phyloP scores from a whole-genome alignment of 805 yeast species.

The Sungouiozyma ichnusensis region DNA sequence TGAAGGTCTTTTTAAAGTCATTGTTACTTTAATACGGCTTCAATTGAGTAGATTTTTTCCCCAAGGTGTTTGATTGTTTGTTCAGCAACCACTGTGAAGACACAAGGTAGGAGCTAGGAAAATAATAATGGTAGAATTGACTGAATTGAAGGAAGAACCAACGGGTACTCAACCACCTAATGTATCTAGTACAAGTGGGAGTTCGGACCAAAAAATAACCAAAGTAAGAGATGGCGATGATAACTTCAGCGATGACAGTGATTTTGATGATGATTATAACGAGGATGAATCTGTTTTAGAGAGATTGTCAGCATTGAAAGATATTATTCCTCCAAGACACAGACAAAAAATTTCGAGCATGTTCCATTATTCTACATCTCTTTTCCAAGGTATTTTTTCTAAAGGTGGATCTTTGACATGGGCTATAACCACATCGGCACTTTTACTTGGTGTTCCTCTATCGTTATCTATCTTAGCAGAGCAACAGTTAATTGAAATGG shows the following conservation, averaged over 20 bases:
- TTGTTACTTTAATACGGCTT: not conserved
- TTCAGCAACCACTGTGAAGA: too few species aligned
- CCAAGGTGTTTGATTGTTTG: too few species aligned
- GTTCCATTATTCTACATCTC: constrained; percentile 28
- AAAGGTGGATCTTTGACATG: constrained; percentile 73
- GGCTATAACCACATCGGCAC: constrained; percentile 72
- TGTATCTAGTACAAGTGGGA: constrained; percentile 38
- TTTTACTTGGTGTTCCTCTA: constrained; percentile 86
- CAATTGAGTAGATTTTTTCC: not conserved
- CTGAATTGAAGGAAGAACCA: constrained; percentile 26
- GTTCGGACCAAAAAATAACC: constrained; percentile 44
- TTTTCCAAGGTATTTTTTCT: constrained; percentile 38
- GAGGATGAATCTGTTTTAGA: constrained; percentile 78
- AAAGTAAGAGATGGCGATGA: constrained; percentile 29
- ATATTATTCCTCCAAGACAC: constrained; percentile 81
- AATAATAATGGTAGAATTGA: constrained; percentile 30
- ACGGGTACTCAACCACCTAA: constrained; percentile 11
- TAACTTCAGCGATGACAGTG: constrained; percentile 41
- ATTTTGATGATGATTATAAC: constrained; percentile 53
- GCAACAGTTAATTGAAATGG: constrained; percentile 89
- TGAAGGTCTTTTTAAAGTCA: not conserved
- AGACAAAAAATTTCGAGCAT: constrained; percentile 40
- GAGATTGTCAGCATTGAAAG: constrained; percentile 84
- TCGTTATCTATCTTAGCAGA: constrained; percentile 83
- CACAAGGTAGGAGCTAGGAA: too few species aligned